These are phyloP conservation scores for Geotrichum bryndzae DNA, from an alignment of 1,139 yeast species.

Conservation along the genomic window DNA sequence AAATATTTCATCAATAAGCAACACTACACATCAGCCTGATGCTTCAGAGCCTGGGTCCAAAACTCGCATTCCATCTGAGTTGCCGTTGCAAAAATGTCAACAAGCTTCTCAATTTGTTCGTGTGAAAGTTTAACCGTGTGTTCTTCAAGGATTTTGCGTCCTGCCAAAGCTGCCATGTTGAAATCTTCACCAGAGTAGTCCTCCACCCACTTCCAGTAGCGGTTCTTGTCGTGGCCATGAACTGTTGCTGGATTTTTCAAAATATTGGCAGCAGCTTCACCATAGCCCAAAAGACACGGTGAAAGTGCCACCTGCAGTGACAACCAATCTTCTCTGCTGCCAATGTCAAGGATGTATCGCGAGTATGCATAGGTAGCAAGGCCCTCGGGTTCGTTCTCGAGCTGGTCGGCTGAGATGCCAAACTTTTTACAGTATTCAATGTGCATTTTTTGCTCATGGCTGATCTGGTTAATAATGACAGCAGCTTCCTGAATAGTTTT, in stretches of 20 bases:
- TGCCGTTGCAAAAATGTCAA: conserved; percentile 54
- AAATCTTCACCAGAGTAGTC: conserved; percentile 59
- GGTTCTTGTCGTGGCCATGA: conserved; percentile 20
- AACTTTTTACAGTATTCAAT: conserved; percentile 45
- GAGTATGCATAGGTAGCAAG: conserved; percentile 56
- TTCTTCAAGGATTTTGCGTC: conserved; percentile 49
- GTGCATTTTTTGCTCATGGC: conserved; percentile 54
- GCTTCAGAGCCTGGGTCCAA: conserved; percentile 46
- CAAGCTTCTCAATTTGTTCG: conserved; percentile 45
- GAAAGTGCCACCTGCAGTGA: conserved; percentile 44
- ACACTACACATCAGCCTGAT: not conserved
- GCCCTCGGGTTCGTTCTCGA: conserved; percentile 45
- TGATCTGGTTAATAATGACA: conserved; percentile 48
- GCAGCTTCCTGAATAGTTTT: conserved; percentile 41
- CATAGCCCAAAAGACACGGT: conserved; percentile 75
- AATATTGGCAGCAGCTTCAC: conserved; percentile 42
- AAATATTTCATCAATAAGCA: not conserved
- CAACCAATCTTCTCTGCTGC: not conserved
- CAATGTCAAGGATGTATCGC: conserved; percentile 43
- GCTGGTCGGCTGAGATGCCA: conserved; percentile 44
- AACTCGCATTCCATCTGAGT: conserved; percentile 55
- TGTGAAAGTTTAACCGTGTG: conserved; percentile 37
- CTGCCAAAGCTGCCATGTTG: conserved; percentile 42
- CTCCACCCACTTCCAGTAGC: conserved; percentile 53
- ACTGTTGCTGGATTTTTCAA: conserved; percentile 13